Evolutionary conservation across 2,329 filamentous ascomycete genomes (phyloP), one percentile per base, ranked within the genome.

Genomic region (Hymenoscyphus scutula): DNA sequence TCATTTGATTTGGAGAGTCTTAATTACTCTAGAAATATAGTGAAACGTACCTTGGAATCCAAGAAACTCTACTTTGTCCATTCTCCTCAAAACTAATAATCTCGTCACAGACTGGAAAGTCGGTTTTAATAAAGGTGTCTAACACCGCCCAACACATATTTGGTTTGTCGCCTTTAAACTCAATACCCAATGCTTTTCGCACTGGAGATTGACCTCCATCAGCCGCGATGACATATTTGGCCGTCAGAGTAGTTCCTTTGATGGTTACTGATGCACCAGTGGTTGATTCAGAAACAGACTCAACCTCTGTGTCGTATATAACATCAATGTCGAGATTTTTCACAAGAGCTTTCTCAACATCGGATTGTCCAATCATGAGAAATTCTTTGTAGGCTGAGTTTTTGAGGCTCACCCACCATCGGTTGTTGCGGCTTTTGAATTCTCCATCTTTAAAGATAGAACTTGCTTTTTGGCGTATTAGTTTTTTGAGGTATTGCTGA

Each of bases 141-240:
- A 82, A 70, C 3, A 81, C 80, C 0, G 79, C 76, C 80, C 80
- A 81, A 1, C 77, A 70, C 80, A 82, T 81, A 62, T 80, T 79
- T 0, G 80, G 80, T 63, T 81, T 81, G 0, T 77, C 78, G 0
- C 80, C 80, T 0, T 76, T 74, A 61, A 81, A 81, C 25, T 64
- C 70, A 32, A 79, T 78, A 1, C 73, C 72, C 1, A 80, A 72
- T 6, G 23, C 29, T n/a, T 61, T 61, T 37, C 62, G 30, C 11
- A 58, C 59, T 25, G 45, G 27, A 2, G 62, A 64, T 25, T 62
- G 59, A 17, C 53, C 59, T 19, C 62, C 62, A 56, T 64, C 62
- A 15, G 62, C 62, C 15, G 53, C 62, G 11, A 64, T 58, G 23
- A 57, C 55, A 41, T 64, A 64, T 34, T 62, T 58, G 5, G 59